phyloP scores from a whole-genome alignment of 768 basidiomycete genomes.

The Rhodotorula paludigena region DNA sequence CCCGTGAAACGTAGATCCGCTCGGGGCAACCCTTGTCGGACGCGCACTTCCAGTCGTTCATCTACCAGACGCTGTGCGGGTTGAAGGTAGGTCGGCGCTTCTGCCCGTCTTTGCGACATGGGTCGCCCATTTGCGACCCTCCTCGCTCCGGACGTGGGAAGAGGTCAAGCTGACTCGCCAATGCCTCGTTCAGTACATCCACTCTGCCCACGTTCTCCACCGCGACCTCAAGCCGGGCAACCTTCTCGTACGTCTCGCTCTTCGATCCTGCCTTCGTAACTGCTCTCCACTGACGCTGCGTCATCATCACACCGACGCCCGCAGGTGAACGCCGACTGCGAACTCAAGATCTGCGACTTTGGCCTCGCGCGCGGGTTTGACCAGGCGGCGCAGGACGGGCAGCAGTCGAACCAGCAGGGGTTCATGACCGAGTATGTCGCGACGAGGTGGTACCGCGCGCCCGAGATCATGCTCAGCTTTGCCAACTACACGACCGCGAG shows the following conservation, averaged over 20 bases:
- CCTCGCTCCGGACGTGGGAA: conserved; percentile 96
- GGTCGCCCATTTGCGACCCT: conserved; percentile 60
- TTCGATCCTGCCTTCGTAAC: not conserved
- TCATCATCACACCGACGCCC: conserved; percentile 46
- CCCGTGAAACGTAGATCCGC: conserved; percentile 48
- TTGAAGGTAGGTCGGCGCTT: conserved; percentile 59
- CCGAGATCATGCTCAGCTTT: conserved; percentile 88
- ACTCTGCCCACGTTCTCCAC: conserved; percentile 52
- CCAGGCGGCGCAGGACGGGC: conserved; percentile 48
- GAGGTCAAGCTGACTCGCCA: conserved; percentile 67
- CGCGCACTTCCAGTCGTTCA: conserved; percentile 65
- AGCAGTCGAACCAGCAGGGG: conserved; percentile 55
- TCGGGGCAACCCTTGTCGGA: conserved; percentile 52
- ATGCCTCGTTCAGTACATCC: conserved; percentile 48
- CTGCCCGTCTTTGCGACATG: too few relatives aligned
- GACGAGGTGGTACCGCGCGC: conserved; percentile 97
- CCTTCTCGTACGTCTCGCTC: conserved; percentile 44
- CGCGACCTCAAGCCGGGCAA: conserved; percentile 54
- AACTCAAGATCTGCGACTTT: conserved; percentile 98
- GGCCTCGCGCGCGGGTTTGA: conserved; percentile 63
- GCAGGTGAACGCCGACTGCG: conserved; percentile 96
- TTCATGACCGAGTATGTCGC: conserved; percentile 96
- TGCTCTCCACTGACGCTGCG: not conserved
- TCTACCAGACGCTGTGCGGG: conserved; percentile 97
- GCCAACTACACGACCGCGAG: conserved; percentile 49